A percentile compares a stretch with the other conserved stretches of the same genome.
These are phyloP conservation scores for Luzula sylvatica DNA, from an alignment of 176 grass and related monocot species.

Conservation along the genomic window DNA sequence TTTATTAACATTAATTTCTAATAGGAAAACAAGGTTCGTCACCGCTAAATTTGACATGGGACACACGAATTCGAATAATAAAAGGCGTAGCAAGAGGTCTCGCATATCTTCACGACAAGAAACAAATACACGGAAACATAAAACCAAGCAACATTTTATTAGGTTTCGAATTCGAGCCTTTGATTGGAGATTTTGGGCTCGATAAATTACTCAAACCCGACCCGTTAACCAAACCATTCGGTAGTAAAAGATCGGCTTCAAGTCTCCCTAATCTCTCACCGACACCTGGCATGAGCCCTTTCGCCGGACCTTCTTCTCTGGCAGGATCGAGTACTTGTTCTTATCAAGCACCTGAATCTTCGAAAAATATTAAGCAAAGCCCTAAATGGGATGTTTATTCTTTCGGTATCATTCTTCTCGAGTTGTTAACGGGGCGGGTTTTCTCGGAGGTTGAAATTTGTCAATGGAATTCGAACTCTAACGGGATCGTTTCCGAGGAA, in stretches of 20 bases:
- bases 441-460: constrained; percentile 56
- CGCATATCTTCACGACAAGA: constrained; percentile 75
- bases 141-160: constrained; percentile 80
- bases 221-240: constrained; percentile 23
- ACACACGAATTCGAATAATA: constrained; percentile 43
- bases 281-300: constrained; percentile 29
- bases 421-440: constrained; percentile 65
- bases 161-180: constrained; percentile 53
- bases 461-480: constrained; percentile 27
- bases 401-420: constrained; percentile 62
- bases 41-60: constrained; percentile 51
- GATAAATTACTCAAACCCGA: constrained; percentile 32
- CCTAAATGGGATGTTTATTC: constrained; percentile 75
- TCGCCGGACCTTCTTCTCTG: neutral
- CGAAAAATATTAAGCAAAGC: constrained; percentile 35
- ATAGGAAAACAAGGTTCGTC: constrained; percentile 53
- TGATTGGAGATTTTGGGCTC: constrained; percentile 65
- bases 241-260: constrained; percentile 47
- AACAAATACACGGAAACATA: constrained; percentile 62
- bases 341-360: constrained; percentile 55
- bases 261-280: constrained; percentile 48
- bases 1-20: neutral
- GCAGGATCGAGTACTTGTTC: constrained; percentile 16
- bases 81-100: constrained; percentile 68
- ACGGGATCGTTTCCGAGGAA: constrained; percentile 21